These are phyloP conservation scores for Fusarium anthophilum DNA, from an alignment of 2,329 filamentous ascomycete genomes.

Conservation along the genomic window DNA sequence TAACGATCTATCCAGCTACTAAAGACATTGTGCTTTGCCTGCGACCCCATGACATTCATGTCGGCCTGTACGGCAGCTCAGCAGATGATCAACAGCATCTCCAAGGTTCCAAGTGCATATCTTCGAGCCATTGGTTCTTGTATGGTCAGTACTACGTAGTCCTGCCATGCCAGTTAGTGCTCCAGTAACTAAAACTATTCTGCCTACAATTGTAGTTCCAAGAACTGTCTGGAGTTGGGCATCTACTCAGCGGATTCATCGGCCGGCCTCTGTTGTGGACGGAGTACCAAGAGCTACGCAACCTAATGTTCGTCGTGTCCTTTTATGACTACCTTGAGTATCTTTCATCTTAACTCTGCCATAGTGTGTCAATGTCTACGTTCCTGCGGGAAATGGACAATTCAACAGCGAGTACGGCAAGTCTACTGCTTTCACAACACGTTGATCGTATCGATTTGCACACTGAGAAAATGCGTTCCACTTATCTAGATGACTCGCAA, in stretches of 20 bases:
- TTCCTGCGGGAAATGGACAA: background rate
- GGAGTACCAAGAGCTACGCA: background rate
- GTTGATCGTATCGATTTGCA: background rate
- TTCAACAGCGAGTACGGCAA: background rate
- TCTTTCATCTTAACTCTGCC: background rate
- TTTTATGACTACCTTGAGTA: background rate
- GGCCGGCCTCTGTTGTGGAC: background rate
- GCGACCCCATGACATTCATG: background rate
- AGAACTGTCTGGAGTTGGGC: background rate
- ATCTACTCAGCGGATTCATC: background rate
- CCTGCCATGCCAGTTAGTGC: background rate
- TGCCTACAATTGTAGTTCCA: background rate
- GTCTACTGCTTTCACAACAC: background rate
- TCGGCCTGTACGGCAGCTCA: background rate
- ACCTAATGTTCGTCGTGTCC: background rate
- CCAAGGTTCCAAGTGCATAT: background rate
- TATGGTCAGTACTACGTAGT: background rate
- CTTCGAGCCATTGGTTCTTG: background rate
- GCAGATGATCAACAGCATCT: background rate
- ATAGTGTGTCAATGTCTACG: background rate
- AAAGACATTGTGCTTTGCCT: background rate
- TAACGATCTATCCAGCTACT: background rate
- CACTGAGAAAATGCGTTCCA: background rate
- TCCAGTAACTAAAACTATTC: background rate
- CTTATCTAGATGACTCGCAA: background rate